Conservation (phyloP, 768 basidiomycete genomes). For the Butyriboletus loyo region DNA sequence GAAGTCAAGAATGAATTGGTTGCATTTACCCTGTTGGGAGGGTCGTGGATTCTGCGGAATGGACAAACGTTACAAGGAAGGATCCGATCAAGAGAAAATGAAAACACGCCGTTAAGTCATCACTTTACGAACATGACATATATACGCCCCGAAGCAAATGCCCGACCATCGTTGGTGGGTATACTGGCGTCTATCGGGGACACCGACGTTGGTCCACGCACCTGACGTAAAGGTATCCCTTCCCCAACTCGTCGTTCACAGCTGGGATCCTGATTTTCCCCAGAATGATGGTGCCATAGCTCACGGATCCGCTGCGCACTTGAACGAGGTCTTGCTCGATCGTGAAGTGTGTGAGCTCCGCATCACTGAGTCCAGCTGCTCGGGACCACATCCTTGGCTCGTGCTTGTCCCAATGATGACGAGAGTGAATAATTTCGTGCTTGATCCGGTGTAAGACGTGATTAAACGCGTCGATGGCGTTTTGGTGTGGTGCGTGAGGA, state of each 20-base stretch:
- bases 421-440: conserved; percentile 61
- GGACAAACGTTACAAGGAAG: background rate
- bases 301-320: conserved; percentile 53
- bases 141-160: conserved; percentile 7
- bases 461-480: conserved; percentile 66
- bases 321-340: conserved; percentile 43
- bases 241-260: conserved; percentile 55
- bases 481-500: conserved; percentile 56
- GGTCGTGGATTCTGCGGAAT: conserved; percentile 63
- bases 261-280: conserved; percentile 75
- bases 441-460: conserved; percentile 54
- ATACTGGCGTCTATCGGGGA: conserved; percentile 2
- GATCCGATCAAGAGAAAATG: conserved; percentile 1
- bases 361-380: conserved; percentile 49
- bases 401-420: conserved; percentile 68
- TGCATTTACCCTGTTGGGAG: conserved; percentile 59
- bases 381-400: conserved; percentile 60
- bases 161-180: conserved; percentile 1
- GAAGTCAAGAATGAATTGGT: background rate
- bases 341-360: conserved; percentile 49
- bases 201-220: conserved; percentile 29
- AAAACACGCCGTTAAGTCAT: conserved; percentile 11
- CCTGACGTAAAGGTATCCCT: conserved; percentile 72
- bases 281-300: conserved; percentile 69
- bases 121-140: conserved; percentile 1